phyloP scores from a whole-genome alignment of 1,284 basidiomycete species.

The Takashimella tepidaria region DNA sequence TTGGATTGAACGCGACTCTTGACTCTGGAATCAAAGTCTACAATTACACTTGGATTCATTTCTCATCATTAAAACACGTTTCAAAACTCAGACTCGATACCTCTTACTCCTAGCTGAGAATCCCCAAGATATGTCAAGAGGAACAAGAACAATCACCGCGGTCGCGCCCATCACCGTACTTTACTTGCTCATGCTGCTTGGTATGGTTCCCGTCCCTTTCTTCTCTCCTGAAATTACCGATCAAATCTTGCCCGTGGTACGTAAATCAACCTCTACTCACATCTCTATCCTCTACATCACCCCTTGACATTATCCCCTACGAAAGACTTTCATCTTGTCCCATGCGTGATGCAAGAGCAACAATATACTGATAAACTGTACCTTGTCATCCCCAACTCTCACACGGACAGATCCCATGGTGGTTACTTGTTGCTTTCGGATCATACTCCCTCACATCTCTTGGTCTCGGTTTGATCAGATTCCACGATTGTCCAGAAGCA shows the following conservation, averaged over 20 bases:
- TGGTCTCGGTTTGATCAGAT: conserved; percentile 64
- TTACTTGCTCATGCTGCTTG: conserved; percentile 57
- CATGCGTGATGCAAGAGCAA: too few species aligned
- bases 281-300: not conserved
- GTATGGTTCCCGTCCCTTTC: conserved; percentile 57
- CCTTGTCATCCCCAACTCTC: not conserved
- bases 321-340: too few species aligned
- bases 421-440: conserved; percentile 67
- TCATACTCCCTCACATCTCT: conserved; percentile 67
- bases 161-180: conserved; percentile 50
- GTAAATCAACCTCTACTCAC: conserved; percentile 15
- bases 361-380: too few species aligned
- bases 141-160: conserved; percentile 53
- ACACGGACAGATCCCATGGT: conserved; percentile 62
- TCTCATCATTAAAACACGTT: too few species aligned
- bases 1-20: too few species aligned
- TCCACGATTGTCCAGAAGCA: conserved; percentile 70
- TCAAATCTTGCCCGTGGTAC: conserved; percentile 60
- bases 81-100: too few species aligned
- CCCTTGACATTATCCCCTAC: too few species aligned
- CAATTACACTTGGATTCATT: too few species aligned
- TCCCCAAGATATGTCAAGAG: conserved; percentile 62
- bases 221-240: conserved; percentile 51
- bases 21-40: too few species aligned
- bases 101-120: too few species aligned